Evolutionary conservation across 805 yeast genomes (phyloP).

Genomic region (Sugiyamaella marilandica): DNA sequence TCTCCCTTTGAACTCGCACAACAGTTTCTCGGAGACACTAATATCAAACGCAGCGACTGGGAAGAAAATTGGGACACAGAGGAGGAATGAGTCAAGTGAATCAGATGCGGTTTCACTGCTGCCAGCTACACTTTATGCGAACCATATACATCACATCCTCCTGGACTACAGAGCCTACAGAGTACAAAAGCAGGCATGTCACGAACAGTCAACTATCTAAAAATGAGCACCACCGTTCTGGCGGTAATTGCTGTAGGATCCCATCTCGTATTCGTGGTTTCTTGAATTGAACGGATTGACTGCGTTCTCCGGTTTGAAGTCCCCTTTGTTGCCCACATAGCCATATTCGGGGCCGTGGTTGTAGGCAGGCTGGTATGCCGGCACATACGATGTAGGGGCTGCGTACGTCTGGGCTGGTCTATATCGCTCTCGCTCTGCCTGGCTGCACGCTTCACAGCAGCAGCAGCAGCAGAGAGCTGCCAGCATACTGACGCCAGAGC

Average conservation of each 20-base stretch:
- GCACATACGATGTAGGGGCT: not conserved
- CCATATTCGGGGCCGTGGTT: conserved; percentile 15
- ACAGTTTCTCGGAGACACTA: conserved; percentile 15
- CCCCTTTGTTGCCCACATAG: conserved; percentile 17
- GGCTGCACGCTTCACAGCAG: conserved; percentile 25
- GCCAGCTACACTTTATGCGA: not conserved
- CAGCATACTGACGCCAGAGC: conserved; percentile 53
- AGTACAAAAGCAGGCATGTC: too few species aligned
- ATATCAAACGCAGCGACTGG: conserved; percentile 18
- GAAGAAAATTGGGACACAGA: conserved; percentile 22
- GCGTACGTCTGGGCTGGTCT: not conserved
- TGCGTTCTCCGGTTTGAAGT: conserved; percentile 12
- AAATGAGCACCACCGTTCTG: not conserved
- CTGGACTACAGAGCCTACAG: too few species aligned
- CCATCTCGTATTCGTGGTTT: conserved; percentile 8
- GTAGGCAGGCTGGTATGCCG: not conserved
- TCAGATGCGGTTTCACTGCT: not conserved
- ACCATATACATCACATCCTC: not conserved
- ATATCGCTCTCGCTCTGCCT: not conserved
- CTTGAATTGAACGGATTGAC: not conserved
- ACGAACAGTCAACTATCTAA: not conserved
- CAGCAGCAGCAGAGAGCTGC: conserved; percentile 51
- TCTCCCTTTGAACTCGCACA: conserved; percentile 22
- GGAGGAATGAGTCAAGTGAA: not conserved
- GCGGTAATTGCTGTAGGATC: not conserved